Percentiles rank a stretch among this genome's conserved stretches.
phyloP scores from a whole-genome alignment of 805 yeast genomes.

The Candida koratica region DNA sequence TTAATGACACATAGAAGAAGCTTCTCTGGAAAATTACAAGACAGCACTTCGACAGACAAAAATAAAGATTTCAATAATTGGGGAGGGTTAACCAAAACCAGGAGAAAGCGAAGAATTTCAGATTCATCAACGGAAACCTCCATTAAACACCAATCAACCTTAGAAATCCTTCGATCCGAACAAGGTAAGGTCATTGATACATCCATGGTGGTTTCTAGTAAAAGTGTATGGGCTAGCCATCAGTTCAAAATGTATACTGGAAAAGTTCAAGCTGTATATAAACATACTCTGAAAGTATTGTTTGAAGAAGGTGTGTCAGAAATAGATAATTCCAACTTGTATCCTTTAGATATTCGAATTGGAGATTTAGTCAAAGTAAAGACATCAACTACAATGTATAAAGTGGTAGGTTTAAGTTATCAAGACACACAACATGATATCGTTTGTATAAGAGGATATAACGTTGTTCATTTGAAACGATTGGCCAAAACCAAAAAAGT shows the following conservation, averaged over 20 bases:
- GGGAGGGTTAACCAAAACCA: background rate
- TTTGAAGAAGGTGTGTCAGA: conserved; percentile 37
- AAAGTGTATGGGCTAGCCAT: conserved; percentile 53
- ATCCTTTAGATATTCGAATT: conserved; percentile 49
- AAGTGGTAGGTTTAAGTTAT: conserved; percentile 43
- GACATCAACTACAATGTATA: conserved; percentile 26
- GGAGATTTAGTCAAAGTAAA: conserved; percentile 50
- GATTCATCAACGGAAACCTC: background rate
- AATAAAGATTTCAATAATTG: background rate
- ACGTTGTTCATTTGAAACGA: conserved; percentile 37
- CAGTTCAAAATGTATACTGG: conserved; percentile 53
- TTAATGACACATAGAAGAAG: conserved; percentile 21
- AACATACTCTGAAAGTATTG: conserved; percentile 31
- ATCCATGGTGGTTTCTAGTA: conserved; percentile 8
- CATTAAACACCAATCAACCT: background rate
- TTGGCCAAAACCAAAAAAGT: conserved; percentile 5
- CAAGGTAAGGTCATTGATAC: conserved; percentile 12
- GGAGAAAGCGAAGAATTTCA: background rate
- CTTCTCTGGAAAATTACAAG: background rate
- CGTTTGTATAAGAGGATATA: conserved; percentile 60
- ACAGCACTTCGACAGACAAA: background rate
- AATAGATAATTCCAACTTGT: conserved; percentile 36
- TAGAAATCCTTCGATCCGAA: conserved; percentile 14
- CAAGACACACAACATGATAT: conserved; percentile 25
- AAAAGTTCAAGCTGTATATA: conserved; percentile 23